A percentile compares a stretch with the other conserved stretches of the same genome.
Evolutionary conservation across 345 rosid species (phyloP).

Genomic region (Pseudoturritis turrita): DNA sequence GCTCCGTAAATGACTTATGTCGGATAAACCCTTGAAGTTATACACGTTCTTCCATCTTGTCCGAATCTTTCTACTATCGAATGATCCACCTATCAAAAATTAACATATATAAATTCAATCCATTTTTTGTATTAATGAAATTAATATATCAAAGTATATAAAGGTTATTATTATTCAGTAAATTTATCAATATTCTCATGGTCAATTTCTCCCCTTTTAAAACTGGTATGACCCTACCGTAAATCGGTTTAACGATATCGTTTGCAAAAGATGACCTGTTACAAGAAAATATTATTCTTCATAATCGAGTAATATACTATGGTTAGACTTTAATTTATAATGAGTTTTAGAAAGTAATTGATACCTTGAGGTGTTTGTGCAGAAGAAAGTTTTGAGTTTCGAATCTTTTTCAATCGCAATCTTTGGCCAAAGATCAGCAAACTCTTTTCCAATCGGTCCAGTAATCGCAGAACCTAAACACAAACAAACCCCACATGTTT

Average conservation of each 20-base stretch:
- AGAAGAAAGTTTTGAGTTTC: constrained; percentile 60
- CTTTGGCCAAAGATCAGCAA: too few species aligned
- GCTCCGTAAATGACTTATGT: constrained; percentile 74
- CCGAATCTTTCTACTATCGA: constrained; percentile 84
- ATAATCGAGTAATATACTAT: neutral
- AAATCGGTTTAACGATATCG: constrained; percentile 49
- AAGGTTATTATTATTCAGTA: neutral
- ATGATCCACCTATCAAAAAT: constrained; percentile 67
- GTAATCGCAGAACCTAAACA: too few species aligned
- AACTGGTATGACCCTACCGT: constrained; percentile 69
- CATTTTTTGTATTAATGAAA: neutral
- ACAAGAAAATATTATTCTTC: neutral
- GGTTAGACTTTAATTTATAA: neutral
- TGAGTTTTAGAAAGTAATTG: neutral
- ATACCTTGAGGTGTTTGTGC: constrained; percentile 71
- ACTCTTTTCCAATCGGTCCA: too few species aligned
- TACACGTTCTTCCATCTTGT: constrained; percentile 80
- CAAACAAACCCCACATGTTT: too few species aligned
- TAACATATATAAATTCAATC: neutral
- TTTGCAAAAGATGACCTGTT: constrained; percentile 69
- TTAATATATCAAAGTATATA: neutral
- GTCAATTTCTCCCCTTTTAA: too few species aligned
- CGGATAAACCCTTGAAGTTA: constrained; percentile 79
- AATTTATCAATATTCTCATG: constrained; percentile 72
- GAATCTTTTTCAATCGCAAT: constrained; percentile 52